Conservation (phyloP, 129 eudicot species). For the sunflower (Helianthus annuus) region HanXRQr2.0-SUNRISE NC_035444.2:53737233-53737732, state of each 20-base stretch:
- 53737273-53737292: background rate
- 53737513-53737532: background rate
- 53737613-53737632: background rate
- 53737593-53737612: background rate
- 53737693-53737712: conserved; percentile 5
- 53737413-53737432: background rate
- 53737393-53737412: background rate
- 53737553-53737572: background rate
- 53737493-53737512: background rate
- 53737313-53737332: background rate
- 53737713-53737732: background rate
- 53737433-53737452: background rate
- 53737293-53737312: background rate
- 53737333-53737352: background rate
- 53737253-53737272: background rate
- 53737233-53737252: background rate
- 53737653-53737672: background rate
- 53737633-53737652: background rate
- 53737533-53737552: no score
- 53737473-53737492: background rate
- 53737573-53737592: background rate
- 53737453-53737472: no score
- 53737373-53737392: background rate
- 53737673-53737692: background rate
- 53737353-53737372: background rate